Evolutionary conservation across 2,329 filamentous ascomycete genomes (phyloP).

Genomic region (Cladosporium sp.): DNA sequence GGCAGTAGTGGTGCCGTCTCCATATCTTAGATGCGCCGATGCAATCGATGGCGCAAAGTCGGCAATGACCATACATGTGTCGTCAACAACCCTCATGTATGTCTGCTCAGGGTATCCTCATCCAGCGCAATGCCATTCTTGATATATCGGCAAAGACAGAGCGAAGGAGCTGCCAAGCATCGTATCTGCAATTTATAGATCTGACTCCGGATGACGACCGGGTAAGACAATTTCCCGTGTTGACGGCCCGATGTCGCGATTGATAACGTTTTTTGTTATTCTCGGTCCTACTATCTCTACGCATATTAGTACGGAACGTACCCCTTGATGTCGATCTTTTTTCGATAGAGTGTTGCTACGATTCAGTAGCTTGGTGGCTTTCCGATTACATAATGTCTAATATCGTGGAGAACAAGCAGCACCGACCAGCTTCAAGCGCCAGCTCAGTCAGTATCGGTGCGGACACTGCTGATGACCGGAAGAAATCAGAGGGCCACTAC

Average conservation of each 20-base stretch:
- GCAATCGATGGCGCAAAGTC: neutral
- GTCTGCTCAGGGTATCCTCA: too few relatives aligned
- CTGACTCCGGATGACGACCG: neutral
- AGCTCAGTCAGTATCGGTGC: neutral
- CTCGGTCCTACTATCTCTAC: slow-evolving; percentile 4
- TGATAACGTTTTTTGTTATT: slow-evolving; percentile 10
- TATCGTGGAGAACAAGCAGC: neutral
- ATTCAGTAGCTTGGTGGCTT: neutral
- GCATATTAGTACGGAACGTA: neutral
- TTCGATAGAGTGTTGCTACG: neutral
- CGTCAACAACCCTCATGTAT: neutral
- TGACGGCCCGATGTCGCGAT: neutral
- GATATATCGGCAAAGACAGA: neutral
- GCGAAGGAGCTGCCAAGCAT: neutral
- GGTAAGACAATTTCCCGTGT: slow-evolving; percentile 7
- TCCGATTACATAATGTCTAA: slow-evolving; percentile 7
- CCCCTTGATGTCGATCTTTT: neutral
- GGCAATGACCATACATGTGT: neutral
- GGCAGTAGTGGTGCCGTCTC: neutral
- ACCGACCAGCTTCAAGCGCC: neutral
- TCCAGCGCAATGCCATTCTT: too few relatives aligned
- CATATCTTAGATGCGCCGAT: neutral
- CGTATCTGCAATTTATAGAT: slow-evolving; percentile 5
- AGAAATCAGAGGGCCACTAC: neutral
- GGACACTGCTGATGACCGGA: neutral